Evolutionary conservation across 2,329 filamentous ascomycete genomes (phyloP), one percentile per base, ranked within the genome.

Genomic region (Drechmeria coniospora): DNA sequence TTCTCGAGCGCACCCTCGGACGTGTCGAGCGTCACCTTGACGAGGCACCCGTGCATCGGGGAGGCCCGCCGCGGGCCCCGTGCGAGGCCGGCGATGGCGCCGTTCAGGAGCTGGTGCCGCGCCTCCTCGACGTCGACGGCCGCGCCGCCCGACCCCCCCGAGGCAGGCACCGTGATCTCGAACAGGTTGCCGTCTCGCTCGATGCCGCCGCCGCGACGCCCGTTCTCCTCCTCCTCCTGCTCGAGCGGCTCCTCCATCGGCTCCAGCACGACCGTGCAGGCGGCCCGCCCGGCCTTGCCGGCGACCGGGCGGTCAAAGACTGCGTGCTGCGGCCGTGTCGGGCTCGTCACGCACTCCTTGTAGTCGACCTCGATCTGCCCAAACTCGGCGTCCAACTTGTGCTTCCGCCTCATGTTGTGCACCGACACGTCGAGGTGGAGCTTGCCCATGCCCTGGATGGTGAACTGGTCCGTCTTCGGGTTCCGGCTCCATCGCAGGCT

Each of bases 331-430:
- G 68, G 55, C 0, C 49, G 47, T 1, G 74, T 76, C 0, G 63
- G 43, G 3, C 59, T 57, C 0, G 73, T 69, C 8, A 90, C 59
- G 26, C 75, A 78, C 55, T 98, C 90, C 30, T 92, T 78, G 54
- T 95, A 98, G 39, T 92, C 84, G 34, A 98, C 93, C 42, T 93
- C 81, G 36, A 98, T 92, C 29, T 74, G 76, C 9, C 87, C 86
- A 61, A 93, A 93, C 58, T 74, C 36, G 63, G 84, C 65, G 72
- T 93, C 51, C 62, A 66, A 83, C 49, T 90, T 92, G 55, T 94
- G 77, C 45, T 92, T 83, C 28, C 82, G 80, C 38, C 90, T 74
- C 8, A 98, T 69, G 23, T 86, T 72, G 50, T 95, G 82, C 27
- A 83, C 64, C 1, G 87, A 86, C 26, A 98, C 90, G 43, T 98